Conservation (phyloP, 2,329 filamentous ascomycete species). For the Colletotrichum horii region DNA sequence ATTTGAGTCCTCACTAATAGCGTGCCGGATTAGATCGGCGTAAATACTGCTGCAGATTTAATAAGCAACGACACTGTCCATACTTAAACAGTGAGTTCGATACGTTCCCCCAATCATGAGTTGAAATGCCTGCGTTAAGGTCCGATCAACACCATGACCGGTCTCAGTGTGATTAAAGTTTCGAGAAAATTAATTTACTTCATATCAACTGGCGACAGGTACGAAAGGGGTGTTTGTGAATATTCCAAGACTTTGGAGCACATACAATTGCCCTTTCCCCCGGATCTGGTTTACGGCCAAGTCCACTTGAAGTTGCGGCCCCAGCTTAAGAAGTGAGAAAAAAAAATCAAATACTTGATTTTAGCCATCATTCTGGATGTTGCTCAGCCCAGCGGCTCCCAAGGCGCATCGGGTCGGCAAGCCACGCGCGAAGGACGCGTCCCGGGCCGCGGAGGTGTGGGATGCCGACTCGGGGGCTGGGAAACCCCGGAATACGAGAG, state of each 20-base stretch:
- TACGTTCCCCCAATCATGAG: too few relatives aligned
- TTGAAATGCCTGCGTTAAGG: too few relatives aligned
- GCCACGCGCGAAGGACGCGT: background rate
- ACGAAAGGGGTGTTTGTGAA: rapidly evolving
- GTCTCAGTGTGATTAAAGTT: rapidly evolving
- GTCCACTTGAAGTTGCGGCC: background rate
- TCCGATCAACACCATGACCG: too few relatives aligned
- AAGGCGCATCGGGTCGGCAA: background rate
- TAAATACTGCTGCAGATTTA: too few relatives aligned
- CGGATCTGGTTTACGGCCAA: too few relatives aligned
- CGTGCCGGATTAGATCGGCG: too few relatives aligned
- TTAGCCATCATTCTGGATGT: background rate
- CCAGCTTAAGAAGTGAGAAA: background rate
- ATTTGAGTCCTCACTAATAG: rapidly evolving
- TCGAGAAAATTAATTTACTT: too few relatives aligned
- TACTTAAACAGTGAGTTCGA: too few relatives aligned
- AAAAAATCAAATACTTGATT: background rate
- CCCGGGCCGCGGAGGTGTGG: conserved; percentile 1
- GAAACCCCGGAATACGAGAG: conserved; percentile 18
- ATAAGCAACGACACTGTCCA: too few relatives aligned
- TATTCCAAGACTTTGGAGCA: rapidly evolving
- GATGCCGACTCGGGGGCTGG: conserved; percentile 27
- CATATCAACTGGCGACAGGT: rapidly evolving
- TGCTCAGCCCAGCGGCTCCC: background rate
- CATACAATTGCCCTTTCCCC: too few relatives aligned